phyloP scores from a whole-genome alignment of 805 yeast species.

The Metschnikowia peoriensis region DNA sequence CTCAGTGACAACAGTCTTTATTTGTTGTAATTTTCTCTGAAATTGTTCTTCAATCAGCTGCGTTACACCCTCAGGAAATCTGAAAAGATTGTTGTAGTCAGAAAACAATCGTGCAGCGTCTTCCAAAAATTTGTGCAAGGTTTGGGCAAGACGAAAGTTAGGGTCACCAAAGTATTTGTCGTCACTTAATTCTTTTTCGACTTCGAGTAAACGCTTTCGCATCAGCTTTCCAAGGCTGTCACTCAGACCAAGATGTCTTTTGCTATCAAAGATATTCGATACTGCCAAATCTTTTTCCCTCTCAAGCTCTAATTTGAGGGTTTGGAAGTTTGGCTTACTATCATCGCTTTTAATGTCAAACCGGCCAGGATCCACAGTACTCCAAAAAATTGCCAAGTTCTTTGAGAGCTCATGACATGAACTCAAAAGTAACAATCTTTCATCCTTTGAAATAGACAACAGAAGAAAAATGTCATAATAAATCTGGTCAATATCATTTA shows the following conservation, averaged over 20 bases:
- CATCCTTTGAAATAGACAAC: conserved; percentile 1
- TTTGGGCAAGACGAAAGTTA: background rate
- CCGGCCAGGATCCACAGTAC: background rate
- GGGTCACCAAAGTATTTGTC: background rate
- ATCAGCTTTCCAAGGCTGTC: conserved; percentile 3
- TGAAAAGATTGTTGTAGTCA: conserved; percentile 9
- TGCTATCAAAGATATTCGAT: conserved; percentile 1
- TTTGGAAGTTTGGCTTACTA: background rate
- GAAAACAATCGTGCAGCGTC: conserved; percentile 4
- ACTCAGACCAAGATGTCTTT: conserved; percentile 4
- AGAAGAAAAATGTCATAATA: conserved; percentile 5
- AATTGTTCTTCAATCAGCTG: conserved; percentile 3
- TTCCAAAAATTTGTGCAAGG: conserved; percentile 2
- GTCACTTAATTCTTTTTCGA: background rate
- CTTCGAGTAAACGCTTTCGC: conserved; percentile 1
- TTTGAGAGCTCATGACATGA: background rate
- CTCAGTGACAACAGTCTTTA: background rate
- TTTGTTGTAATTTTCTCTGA: background rate
- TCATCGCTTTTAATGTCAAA: background rate
- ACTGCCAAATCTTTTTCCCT: background rate
- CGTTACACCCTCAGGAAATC: conserved; percentile 4
- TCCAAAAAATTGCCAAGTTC: background rate
- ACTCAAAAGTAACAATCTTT: background rate
- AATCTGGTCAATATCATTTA: background rate
- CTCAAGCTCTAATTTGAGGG: background rate